phyloP scores from a whole-genome alignment of 768 basidiomycete species.

The Boletus coccyginus region DNA sequence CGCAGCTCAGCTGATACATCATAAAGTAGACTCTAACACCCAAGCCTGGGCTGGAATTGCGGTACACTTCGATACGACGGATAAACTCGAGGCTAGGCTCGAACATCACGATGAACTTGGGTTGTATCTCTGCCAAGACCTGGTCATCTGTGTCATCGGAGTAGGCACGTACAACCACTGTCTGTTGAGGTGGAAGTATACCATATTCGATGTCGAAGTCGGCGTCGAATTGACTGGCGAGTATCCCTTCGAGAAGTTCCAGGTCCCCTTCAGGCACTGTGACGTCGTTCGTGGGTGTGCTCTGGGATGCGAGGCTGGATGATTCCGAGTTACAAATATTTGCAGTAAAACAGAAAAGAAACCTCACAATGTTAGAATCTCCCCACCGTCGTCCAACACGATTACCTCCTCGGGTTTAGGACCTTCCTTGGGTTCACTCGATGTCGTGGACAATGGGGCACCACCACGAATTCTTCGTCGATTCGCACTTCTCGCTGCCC shows the following conservation, averaged over 20 bases:
- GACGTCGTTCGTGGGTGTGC: conserved; percentile 11
- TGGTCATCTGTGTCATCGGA: conserved; percentile 92
- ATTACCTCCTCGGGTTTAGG: conserved; percentile 9
- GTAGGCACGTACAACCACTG: conserved; percentile 83
- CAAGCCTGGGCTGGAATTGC: conserved; percentile 77
- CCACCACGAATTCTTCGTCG: conserved; percentile 79
- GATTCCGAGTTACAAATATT: background rate
- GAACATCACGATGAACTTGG: conserved; percentile 92
- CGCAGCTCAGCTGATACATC: conserved; percentile 89
- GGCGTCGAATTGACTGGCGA: conserved; percentile 36
- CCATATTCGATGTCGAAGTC: conserved; percentile 83
- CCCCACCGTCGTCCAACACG: conserved; percentile 28
- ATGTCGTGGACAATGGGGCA: conserved; percentile 33
- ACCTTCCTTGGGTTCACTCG: conserved; percentile 10
- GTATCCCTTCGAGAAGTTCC: conserved; percentile 23
- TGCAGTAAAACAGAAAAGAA: background rate
- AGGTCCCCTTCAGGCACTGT: conserved; percentile 19
- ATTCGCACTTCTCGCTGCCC: conserved; percentile 55
- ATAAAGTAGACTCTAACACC: conserved; percentile 91
- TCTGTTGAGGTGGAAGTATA: conserved; percentile 71
- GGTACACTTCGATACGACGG: conserved; percentile 89
- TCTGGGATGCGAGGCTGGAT: conserved; percentile 21
- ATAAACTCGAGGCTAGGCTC: conserved; percentile 95
- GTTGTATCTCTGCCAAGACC: conserved; percentile 80
- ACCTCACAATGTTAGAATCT: conserved; percentile 59